Evolutionary conservation across 2,329 filamentous ascomycete species (phyloP).

Genomic region (Emericellopsis cladophorae): DNA sequence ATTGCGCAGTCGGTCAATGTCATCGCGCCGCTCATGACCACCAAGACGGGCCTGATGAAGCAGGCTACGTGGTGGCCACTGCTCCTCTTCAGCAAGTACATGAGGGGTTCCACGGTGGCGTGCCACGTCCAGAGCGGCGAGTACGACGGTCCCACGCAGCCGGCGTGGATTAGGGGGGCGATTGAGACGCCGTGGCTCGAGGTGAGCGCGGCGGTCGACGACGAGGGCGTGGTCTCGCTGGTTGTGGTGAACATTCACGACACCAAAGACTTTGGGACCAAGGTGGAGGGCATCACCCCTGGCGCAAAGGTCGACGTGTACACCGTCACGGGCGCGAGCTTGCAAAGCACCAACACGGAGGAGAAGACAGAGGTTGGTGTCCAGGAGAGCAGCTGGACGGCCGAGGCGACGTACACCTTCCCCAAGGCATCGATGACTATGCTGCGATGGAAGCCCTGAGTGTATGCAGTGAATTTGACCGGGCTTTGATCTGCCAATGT

Average conservation of each 20-base stretch:
- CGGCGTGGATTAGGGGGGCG: conserved; percentile 50
- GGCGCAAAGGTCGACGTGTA: conserved; percentile 35
- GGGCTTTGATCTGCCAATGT: too few relatives aligned
- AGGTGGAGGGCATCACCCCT: conserved; percentile 38
- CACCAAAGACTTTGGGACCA: conserved; percentile 42
- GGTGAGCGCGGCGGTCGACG: conserved; percentile 46
- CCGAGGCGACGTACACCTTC: conserved; percentile 46
- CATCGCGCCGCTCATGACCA: conserved; percentile 66
- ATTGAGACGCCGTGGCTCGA: conserved; percentile 61
- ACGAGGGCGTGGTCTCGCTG: conserved; percentile 47
- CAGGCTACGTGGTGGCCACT: conserved; percentile 70
- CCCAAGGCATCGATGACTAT: conserved; percentile 59
- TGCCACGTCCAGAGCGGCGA: conserved; percentile 49
- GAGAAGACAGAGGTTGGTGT: conserved; percentile 44
- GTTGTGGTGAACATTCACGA: conserved; percentile 64
- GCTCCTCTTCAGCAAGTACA: conserved; percentile 47
- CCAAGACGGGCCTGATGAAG: conserved; percentile 46
- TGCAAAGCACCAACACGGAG: conserved; percentile 49
- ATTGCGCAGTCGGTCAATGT: conserved; percentile 71
- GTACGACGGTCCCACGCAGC: conserved; percentile 56
- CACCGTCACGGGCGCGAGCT: conserved; percentile 31
- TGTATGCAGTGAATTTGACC: too few relatives aligned
- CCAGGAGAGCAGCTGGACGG: background rate
- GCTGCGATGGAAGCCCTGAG: conserved; percentile 39
- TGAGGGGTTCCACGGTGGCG: conserved; percentile 60